A percentile compares a stretch with the other conserved stretches of the same genome.
Conservation (phyloP, 768 basidiomycete species). For the Trametes cinnabarina region DNA sequence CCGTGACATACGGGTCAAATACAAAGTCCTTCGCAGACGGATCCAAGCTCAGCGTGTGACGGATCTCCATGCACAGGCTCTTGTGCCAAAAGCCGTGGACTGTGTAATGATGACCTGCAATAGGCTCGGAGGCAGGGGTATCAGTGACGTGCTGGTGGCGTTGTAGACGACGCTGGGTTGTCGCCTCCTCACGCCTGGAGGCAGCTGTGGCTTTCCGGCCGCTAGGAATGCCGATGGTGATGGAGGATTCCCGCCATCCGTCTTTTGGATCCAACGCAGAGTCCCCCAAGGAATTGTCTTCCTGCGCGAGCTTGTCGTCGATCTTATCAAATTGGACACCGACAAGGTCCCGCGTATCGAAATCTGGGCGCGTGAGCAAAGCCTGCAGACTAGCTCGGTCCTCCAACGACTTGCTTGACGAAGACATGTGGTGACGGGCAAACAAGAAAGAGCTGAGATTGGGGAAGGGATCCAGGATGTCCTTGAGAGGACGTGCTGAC, state of each 20-base stretch:
- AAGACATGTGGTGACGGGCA: slow-evolving; percentile 25
- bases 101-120: slow-evolving; percentile 25
- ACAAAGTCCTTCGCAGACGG: not conserved
- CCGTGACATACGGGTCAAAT: slow-evolving; percentile 6
- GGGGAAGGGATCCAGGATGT: slow-evolving; percentile 7
- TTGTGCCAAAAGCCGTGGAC: slow-evolving; percentile 32
- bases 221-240: slow-evolving; percentile 7
- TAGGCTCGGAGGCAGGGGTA: slow-evolving; percentile 22
- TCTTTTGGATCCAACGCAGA: not conserved
- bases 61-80: slow-evolving; percentile 12
- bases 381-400: slow-evolving; percentile 1
- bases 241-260: not conserved
- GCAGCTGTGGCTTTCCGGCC: not conserved
- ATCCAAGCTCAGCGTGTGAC: not conserved
- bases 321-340: not conserved
- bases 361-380: not conserved
- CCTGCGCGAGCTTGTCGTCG: not conserved
- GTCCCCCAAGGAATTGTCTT: not conserved
- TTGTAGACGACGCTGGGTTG: not conserved
- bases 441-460: slow-evolving; percentile 14
- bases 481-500: not conserved
- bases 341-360: not conserved
- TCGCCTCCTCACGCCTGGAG: not conserved
- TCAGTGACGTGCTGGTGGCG: slow-evolving; percentile 5
- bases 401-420: slow-evolving; percentile 20